Percentiles rank a stretch among this genome's conserved stretches.
phyloP scores from a whole-genome alignment of 1,284 basidiomycete genomes.

The Ceratobasidium sp. region DNA sequence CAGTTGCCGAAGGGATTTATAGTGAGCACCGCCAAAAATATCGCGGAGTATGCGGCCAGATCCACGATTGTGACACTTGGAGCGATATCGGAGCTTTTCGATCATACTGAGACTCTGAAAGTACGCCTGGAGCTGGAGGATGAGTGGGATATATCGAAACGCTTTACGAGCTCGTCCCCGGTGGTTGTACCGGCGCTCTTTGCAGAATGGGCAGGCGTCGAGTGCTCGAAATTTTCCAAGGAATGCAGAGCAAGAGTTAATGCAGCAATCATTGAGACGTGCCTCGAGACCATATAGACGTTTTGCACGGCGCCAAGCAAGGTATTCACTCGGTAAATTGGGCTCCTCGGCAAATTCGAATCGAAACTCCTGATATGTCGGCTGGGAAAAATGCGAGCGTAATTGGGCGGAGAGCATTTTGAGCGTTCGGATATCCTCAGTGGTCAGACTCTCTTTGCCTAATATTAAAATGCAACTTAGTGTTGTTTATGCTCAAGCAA shows the following conservation, averaged over 20 bases:
- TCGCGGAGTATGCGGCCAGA: not conserved
- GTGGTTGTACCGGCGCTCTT: slow-evolving; percentile 9
- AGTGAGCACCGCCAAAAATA: slow-evolving; percentile 2
- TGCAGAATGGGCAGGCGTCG: slow-evolving; percentile 41
- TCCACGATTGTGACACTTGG: not conserved
- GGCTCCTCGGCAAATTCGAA: not conserved
- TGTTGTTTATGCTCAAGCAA: too few species aligned
- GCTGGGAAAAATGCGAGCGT: too few species aligned
- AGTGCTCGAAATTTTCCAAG: not conserved
- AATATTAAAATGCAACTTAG: not conserved
- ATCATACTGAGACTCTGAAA: not conserved
- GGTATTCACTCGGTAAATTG: not conserved
- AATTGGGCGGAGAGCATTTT: slow-evolving; percentile 7
- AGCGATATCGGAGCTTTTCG: not conserved
- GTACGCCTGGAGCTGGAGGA: slow-evolving; percentile 17
- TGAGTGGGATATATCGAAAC: slow-evolving; percentile 6
- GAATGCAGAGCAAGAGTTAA: not conserved
- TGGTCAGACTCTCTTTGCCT: not conserved
- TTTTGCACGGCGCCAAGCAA: not conserved
- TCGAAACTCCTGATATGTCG: not conserved
- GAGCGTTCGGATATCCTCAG: not conserved
- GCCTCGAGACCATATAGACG: not conserved
- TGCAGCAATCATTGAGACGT: not conserved
- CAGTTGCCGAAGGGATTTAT: not conserved
- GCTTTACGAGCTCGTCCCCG: slow-evolving; percentile 9